Conservation (phyloP, 192 early-diverging fungal genomes). For the Coemansia sp. region DNA sequence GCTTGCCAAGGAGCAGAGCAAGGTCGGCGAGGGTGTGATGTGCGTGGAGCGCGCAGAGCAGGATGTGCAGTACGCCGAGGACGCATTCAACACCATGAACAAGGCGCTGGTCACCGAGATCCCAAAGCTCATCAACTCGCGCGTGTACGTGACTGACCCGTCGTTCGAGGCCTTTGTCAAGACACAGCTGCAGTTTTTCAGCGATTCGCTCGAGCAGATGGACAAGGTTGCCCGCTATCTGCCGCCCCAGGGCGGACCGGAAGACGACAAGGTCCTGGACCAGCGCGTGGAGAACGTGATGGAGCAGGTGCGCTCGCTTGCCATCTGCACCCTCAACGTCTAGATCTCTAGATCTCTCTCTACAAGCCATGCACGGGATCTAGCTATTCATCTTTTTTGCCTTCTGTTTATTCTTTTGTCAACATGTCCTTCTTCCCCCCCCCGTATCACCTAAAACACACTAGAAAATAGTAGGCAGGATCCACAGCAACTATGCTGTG, state of each 20-base stretch:
- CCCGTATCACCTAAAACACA: too few relatives aligned
- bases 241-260: slow-evolving; percentile 59
- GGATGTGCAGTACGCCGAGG: slow-evolving; percentile 71
- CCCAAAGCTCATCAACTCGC: slow-evolving; percentile 84
- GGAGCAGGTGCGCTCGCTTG: slow-evolving; percentile 84
- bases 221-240: slow-evolving; percentile 64
- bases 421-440: too few relatives aligned
- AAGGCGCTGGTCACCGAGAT: slow-evolving; percentile 78
- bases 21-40: slow-evolving; percentile 70
- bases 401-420: background rate
- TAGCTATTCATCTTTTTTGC: background rate
- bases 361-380: too few relatives aligned
- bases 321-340: slow-evolving; percentile 78
- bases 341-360: too few relatives aligned
- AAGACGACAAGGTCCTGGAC: slow-evolving; percentile 59
- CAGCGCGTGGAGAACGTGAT: slow-evolving; percentile 78
- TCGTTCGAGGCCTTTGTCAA: slow-evolving; percentile 96
- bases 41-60: slow-evolving; percentile 72
- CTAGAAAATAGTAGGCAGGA: slow-evolving; percentile 5
- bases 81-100: slow-evolving; percentile 83
- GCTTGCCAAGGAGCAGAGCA: slow-evolving; percentile 81
- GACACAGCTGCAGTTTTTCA: slow-evolving; percentile 88
- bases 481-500: background rate
- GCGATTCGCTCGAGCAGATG: slow-evolving; percentile 74
- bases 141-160: slow-evolving; percentile 90